A percentile compares a stretch with the other conserved stretches of the same genome.
Evolutionary conservation across 768 basidiomycete species (phyloP).

Genomic region (Russula griseocarnosa): DNA sequence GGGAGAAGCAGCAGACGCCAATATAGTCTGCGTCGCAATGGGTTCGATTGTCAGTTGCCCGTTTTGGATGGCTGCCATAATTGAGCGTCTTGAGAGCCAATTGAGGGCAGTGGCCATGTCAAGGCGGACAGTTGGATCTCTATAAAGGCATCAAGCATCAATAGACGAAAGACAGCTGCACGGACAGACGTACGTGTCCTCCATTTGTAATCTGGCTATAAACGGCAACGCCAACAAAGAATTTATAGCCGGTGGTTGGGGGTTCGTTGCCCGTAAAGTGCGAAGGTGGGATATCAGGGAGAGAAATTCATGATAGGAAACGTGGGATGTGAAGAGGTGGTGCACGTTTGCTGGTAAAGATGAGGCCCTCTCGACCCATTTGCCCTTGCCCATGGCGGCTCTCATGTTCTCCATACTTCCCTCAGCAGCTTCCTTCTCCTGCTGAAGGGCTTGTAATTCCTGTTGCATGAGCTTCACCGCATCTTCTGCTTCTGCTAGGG

Average conservation of each 20-base stretch:
- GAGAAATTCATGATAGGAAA: constrained; percentile 77
- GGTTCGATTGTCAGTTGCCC: constrained; percentile 90
- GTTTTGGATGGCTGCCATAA: constrained; percentile 77
- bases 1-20: constrained; percentile 49
- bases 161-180: constrained; percentile 22
- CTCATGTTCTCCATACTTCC: constrained; percentile 48
- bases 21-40: constrained; percentile 55
- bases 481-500: constrained; percentile 80
- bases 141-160: constrained; percentile 34
- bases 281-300: constrained; percentile 76
- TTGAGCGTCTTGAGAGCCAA: constrained; percentile 86
- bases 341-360: constrained; percentile 31
- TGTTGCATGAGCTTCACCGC: constrained; percentile 79
- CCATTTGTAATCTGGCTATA: constrained; percentile 63
- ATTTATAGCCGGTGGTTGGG: constrained; percentile 61
- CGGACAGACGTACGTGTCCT: constrained; percentile 77
- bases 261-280: constrained; percentile 56
- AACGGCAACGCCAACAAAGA: constrained; percentile 77
- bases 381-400: constrained; percentile 60
- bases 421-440: constrained; percentile 63
- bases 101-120: constrained; percentile 93
- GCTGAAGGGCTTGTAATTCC: constrained; percentile 73
- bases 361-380: constrained; percentile 51
- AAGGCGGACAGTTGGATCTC: constrained; percentile 88
- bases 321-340: constrained; percentile 60